Conservation (phyloP, 1,284 basidiomycete genomes). For the Ceratobasidium sp. region DNA sequence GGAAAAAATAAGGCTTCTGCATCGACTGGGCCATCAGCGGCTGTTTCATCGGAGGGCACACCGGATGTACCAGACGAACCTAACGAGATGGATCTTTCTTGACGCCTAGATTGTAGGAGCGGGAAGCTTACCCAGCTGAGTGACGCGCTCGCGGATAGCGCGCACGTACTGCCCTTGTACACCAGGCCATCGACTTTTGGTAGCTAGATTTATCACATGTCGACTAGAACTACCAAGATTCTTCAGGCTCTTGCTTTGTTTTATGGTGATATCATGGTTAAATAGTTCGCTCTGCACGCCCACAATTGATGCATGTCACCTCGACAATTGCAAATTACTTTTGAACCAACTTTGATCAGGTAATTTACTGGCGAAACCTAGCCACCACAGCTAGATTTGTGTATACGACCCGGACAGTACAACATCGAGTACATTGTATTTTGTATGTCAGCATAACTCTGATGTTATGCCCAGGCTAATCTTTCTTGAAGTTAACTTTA, state of each 20-base stretch:
- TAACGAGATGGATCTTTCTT: constrained; percentile 32
- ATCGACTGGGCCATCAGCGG: neutral
- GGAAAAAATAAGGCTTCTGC: constrained; percentile 15
- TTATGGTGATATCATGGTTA: neutral
- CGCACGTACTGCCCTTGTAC: neutral
- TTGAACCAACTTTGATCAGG: constrained; percentile 31
- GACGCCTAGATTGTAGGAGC: neutral
- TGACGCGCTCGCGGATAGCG: neutral
- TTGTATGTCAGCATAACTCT: neutral
- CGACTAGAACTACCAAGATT: neutral
- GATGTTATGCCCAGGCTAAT: neutral
- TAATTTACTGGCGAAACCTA: constrained; percentile 19
- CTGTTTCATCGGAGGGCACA: constrained; percentile 6
- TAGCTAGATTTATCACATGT: neutral
- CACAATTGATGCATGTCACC: too few species aligned
- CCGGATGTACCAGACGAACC: constrained; percentile 31
- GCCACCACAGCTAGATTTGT: constrained; percentile 9
- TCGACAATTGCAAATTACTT: constrained; percentile 26
- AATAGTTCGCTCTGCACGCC: too few species aligned
- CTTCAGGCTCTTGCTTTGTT: neutral
- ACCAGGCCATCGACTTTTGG: neutral
- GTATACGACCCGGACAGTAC: neutral
- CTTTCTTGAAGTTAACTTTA: neutral
- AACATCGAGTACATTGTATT: neutral
- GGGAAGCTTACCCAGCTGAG: neutral